Conservation (phyloP, 108 stramenopile genomes). For the Skeletonema costatum region DNA sequence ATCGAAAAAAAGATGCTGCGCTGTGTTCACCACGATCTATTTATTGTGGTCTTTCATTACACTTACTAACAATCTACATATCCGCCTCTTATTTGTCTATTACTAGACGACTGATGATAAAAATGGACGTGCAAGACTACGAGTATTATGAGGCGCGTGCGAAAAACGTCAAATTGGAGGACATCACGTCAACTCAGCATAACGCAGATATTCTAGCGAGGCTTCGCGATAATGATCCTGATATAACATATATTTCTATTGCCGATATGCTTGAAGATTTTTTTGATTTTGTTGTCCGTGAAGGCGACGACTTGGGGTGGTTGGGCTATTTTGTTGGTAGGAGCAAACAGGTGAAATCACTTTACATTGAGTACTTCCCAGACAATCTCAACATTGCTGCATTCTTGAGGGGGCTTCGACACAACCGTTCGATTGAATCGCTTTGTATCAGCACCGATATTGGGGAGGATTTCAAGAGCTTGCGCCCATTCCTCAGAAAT, state of each 20-base stretch:
- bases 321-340: background rate
- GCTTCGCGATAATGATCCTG: background rate
- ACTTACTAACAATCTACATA: too few species aligned
- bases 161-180: background rate
- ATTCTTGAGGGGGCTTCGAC: background rate
- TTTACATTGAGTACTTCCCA: background rate
- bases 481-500: background rate
- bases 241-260: background rate
- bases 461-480: background rate
- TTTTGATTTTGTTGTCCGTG: background rate
- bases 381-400: background rate
- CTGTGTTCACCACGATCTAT: too few species aligned
- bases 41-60: too few species aligned
- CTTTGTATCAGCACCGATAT: background rate
- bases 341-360: background rate
- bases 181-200: background rate
- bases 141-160: constrained; percentile 1
- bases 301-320: background rate
- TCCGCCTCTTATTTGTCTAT: too few species aligned
- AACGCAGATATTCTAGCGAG: background rate
- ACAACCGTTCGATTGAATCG: background rate
- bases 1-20: too few species aligned
- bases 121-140: background rate
- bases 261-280: background rate
- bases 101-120: background rate